phyloP scores from a whole-genome alignment of 106 monocot species.

The Dioscorea zingiberensis region DNA sequence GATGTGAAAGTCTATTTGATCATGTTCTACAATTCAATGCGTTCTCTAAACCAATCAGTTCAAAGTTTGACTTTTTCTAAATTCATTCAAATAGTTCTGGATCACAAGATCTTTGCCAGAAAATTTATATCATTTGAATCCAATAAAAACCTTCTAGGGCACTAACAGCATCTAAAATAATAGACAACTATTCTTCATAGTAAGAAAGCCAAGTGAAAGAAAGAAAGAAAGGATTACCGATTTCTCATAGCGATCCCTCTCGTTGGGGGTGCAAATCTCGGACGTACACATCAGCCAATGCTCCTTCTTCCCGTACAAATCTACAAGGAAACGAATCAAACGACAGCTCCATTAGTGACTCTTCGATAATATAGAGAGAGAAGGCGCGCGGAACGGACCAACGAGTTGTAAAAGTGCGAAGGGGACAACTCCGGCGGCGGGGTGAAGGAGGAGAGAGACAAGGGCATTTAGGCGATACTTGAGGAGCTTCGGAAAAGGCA shows the following conservation, averaged over 20 bases:
- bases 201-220: neutral
- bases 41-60: too few relatives aligned
- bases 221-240: slow-evolving; percentile 14
- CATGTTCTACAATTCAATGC: too few relatives aligned
- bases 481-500: slow-evolving; percentile 63
- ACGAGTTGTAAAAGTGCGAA: slow-evolving; percentile 81
- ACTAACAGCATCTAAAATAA: neutral
- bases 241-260: slow-evolving; percentile 49
- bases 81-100: neutral
- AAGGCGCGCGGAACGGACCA: slow-evolving; percentile 25
- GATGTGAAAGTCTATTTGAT: too few relatives aligned
- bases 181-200: neutral
- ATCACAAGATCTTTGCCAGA: too few relatives aligned
- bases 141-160: neutral
- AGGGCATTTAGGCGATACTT: slow-evolving; percentile 48
- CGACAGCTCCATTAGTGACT: neutral
- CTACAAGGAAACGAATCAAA: slow-evolving; percentile 12
- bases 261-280: slow-evolving; percentile 41
- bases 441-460: slow-evolving; percentile 67
- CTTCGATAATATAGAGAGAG: neutral
- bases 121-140: neutral
- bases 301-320: slow-evolving; percentile 75
- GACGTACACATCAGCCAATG: slow-evolving; percentile 54
- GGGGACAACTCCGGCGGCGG: slow-evolving; percentile 52
- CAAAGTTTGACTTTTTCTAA: too few relatives aligned